These are phyloP conservation scores for Aspergillus sp. DNA, from an alignment of 2,329 filamentous ascomycete species.

Conservation along the genomic window DNA sequence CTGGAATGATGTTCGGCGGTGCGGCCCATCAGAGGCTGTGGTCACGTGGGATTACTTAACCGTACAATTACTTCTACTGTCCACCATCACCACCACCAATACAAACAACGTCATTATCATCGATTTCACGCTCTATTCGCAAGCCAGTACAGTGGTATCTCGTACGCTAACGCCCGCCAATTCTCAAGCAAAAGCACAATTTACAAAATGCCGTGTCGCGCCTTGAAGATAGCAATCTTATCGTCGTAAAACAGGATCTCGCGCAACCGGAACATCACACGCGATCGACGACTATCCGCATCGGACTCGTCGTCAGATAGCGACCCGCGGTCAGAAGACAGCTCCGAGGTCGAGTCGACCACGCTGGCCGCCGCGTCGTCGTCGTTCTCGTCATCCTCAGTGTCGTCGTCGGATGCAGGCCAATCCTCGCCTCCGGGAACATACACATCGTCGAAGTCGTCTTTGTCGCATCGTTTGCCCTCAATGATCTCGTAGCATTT, in stretches of 20 bases:
- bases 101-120: background rate
- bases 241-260: constrained; percentile 86
- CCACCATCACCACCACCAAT: background rate
- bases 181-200: constrained; percentile 3
- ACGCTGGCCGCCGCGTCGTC: constrained; percentile 31
- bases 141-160: constrained; percentile 15
- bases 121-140: background rate
- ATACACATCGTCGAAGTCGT: constrained; percentile 38
- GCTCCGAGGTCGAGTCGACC: constrained; percentile 18
- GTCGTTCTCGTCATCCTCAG: constrained; percentile 49
- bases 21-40: constrained; percentile 15
- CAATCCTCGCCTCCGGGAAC: constrained; percentile 46
- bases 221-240: constrained; percentile 76
- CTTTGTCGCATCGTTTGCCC: constrained; percentile 40
- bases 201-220: constrained; percentile 58
- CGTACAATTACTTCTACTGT: background rate
- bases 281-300: constrained; percentile 36
- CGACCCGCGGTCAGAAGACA: constrained; percentile 21
- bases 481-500: constrained; percentile 85
- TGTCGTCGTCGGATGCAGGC: constrained; percentile 45
- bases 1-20: background rate
- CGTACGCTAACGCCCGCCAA: constrained; percentile 6
- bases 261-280: constrained; percentile 58
- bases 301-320: constrained; percentile 45
- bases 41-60: too few species aligned